phyloP scores from a whole-genome alignment of 495 filamentous ascomycete genomes.

The Eremomyces bilateralis region DNA sequence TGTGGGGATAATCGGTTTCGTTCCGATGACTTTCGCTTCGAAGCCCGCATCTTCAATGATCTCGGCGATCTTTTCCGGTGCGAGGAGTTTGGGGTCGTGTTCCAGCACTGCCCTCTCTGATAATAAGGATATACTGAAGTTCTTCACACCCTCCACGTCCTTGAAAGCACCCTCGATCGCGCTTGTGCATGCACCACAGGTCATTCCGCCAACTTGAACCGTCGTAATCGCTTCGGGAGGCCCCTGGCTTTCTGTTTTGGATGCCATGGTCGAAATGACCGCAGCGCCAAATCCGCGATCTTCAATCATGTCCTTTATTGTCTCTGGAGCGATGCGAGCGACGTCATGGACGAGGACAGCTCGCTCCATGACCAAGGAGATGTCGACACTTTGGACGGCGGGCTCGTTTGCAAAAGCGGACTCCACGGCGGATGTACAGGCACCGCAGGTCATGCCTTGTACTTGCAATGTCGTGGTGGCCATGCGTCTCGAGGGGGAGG shows the following conservation, averaged over 20 bases:
- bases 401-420: slow-evolving; percentile 58
- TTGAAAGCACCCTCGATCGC: slow-evolving; percentile 71
- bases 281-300: slow-evolving; percentile 89
- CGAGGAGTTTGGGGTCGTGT: slow-evolving; percentile 53
- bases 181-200: slow-evolving; percentile 85
- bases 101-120: slow-evolving; percentile 79
- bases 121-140: slow-evolving; percentile 83
- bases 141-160: slow-evolving; percentile 49
- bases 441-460: slow-evolving; percentile 86
- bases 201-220: slow-evolving; percentile 81
- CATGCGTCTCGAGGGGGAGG: slow-evolving; percentile 39
- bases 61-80: slow-evolving; percentile 43
- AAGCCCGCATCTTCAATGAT: slow-evolving; percentile 86
- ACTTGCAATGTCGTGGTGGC: slow-evolving; percentile 81
- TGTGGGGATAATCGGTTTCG: background rate
- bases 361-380: slow-evolving; percentile 80
- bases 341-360: slow-evolving; percentile 84
- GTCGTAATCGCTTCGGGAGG: slow-evolving; percentile 32
- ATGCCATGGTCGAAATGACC: slow-evolving; percentile 45
- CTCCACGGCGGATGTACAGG: slow-evolving; percentile 78
- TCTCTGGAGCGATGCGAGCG: slow-evolving; percentile 42
- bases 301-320: slow-evolving; percentile 69
- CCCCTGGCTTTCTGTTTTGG: slow-evolving; percentile 11
- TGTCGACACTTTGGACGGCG: slow-evolving; percentile 63
- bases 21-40: slow-evolving; percentile 40